Conservation (phyloP, 2,329 filamentous ascomycete species). For the Curvularia spicifera region DNA sequence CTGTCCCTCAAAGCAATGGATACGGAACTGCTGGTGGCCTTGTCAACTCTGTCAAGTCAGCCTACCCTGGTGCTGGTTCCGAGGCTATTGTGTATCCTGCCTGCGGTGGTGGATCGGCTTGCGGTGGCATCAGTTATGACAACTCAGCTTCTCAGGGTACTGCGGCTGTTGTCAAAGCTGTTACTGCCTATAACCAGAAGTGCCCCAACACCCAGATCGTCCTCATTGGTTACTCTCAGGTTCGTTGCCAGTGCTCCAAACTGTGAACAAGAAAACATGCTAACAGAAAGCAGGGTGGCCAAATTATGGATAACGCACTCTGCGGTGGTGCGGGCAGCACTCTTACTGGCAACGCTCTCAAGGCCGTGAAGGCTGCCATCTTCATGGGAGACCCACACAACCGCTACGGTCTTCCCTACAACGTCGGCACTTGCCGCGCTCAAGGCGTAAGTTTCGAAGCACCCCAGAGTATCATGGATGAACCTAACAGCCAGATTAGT, state of each 20-base stretch:
- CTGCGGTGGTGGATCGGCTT: constrained; percentile 65
- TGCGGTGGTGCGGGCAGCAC: constrained; percentile 62
- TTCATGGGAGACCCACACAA: constrained; percentile 70
- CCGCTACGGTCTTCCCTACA: constrained; percentile 62
- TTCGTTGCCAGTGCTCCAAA: constrained; percentile 30
- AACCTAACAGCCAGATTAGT: constrained; percentile 52
- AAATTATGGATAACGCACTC: constrained; percentile 68
- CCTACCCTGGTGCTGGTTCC: constrained; percentile 50
- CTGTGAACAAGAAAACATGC: background rate
- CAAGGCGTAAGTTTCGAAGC: constrained; percentile 59
- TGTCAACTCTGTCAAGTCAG: constrained; percentile 51
- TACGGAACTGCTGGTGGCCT: constrained; percentile 51
- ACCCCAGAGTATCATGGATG: background rate
- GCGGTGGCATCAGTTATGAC: constrained; percentile 66
- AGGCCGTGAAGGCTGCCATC: constrained; percentile 67
- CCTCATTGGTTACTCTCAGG: constrained; percentile 68
- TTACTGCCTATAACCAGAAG: constrained; percentile 63
- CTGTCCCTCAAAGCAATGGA: constrained; percentile 45
- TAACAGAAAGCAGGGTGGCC: constrained; percentile 58
- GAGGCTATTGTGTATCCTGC: constrained; percentile 60
- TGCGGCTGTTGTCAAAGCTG: constrained; percentile 63
- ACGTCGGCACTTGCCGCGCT: constrained; percentile 66
- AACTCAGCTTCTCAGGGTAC: constrained; percentile 65
- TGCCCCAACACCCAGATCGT: constrained; percentile 66
- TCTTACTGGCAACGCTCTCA: constrained; percentile 58